These are phyloP conservation scores for Cyclospora cayetanensis DNA, from an alignment of 169 alveolate genomes.

Conservation along the genomic window DNA sequence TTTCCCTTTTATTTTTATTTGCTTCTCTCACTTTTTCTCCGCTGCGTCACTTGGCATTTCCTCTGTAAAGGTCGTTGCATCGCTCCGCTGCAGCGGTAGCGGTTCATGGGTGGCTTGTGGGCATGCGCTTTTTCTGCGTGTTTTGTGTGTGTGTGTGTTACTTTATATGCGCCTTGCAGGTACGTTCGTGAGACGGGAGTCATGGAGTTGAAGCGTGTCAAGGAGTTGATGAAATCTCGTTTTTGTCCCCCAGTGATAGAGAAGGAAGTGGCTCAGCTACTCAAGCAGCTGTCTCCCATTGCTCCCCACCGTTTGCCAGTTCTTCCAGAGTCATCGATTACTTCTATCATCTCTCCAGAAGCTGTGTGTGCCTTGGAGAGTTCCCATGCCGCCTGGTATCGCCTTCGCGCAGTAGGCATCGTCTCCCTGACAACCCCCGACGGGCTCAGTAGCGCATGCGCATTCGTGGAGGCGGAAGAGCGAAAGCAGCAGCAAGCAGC, in stretches of 20 bases:
- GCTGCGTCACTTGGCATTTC: background rate
- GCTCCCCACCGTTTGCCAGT: conserved; percentile 70
- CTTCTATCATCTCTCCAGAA: conserved; percentile 85
- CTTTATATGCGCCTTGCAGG: conserved; percentile 58
- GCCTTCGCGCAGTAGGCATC: conserved; percentile 84
- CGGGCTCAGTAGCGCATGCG: conserved; percentile 60
- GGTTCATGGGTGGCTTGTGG: background rate
- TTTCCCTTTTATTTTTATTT: background rate
- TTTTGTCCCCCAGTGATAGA: conserved; percentile 82
- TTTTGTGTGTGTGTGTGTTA: conserved; percentile 25
- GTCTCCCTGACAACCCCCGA: conserved; percentile 77
- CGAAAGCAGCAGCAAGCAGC: conserved; percentile 56
- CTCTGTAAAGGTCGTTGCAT: background rate
- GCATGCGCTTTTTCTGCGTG: background rate
- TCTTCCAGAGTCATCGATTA: conserved; percentile 80
- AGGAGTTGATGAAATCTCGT: conserved; percentile 78
- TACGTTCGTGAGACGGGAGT: conserved; percentile 59
- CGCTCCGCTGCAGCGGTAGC: background rate
- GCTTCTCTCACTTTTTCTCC: background rate
- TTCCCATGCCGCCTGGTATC: conserved; percentile 80
- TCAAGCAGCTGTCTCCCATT: conserved; percentile 76
- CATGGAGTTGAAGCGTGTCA: conserved; percentile 78
- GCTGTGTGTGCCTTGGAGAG: conserved; percentile 85
- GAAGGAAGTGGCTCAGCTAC: conserved; percentile 81
- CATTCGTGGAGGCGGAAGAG: conserved; percentile 62